Percentiles rank a stretch among this genome's conserved stretches.
phyloP scores from a whole-genome alignment of 208 protist genomes.

The Crithidia thermophila region DNA sequence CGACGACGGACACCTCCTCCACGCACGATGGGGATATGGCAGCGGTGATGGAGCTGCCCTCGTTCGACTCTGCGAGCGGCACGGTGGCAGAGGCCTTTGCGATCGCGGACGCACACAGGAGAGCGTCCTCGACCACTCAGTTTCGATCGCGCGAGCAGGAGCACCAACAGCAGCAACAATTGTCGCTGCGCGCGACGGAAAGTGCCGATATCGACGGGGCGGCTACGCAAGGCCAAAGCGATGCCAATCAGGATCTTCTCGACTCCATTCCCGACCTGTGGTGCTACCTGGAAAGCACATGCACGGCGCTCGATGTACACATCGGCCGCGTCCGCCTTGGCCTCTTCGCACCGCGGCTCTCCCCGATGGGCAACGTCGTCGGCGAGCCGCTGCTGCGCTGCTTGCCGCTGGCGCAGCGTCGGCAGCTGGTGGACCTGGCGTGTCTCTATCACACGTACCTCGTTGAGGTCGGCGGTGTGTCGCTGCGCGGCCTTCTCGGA shows the following conservation, averaged over 20 bases:
- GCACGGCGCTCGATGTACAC: slow-evolving; percentile 29
- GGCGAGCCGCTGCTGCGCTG: slow-evolving; percentile 65
- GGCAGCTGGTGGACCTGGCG: slow-evolving; percentile 21
- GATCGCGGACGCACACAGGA: slow-evolving; percentile 10
- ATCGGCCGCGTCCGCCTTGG: slow-evolving; percentile 31
- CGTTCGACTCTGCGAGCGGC: neutral
- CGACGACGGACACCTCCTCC: no score
- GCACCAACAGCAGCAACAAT: neutral
- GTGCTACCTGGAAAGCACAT: slow-evolving; percentile 21
- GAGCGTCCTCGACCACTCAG: no score
- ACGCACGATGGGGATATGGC: no score
- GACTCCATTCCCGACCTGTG: slow-evolving; percentile 15
- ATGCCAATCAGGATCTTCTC: neutral
- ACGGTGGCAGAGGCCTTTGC: slow-evolving; percentile 31
- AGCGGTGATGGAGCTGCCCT: neutral
- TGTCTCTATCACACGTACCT: slow-evolving; percentile 44
- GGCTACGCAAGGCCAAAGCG: neutral
- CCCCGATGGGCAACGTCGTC: slow-evolving; percentile 48
- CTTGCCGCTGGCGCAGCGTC: slow-evolving; percentile 34
- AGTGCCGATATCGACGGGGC: neutral
- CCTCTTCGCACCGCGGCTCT: slow-evolving; percentile 62
- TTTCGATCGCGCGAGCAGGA: neutral
- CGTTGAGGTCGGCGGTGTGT: slow-evolving; percentile 20
- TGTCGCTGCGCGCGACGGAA: neutral
- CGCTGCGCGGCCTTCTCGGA: slow-evolving; percentile 19